phyloP scores from a whole-genome alignment of 495 filamentous ascomycete genomes.

The Hyaloscypha finlandica region DNA sequence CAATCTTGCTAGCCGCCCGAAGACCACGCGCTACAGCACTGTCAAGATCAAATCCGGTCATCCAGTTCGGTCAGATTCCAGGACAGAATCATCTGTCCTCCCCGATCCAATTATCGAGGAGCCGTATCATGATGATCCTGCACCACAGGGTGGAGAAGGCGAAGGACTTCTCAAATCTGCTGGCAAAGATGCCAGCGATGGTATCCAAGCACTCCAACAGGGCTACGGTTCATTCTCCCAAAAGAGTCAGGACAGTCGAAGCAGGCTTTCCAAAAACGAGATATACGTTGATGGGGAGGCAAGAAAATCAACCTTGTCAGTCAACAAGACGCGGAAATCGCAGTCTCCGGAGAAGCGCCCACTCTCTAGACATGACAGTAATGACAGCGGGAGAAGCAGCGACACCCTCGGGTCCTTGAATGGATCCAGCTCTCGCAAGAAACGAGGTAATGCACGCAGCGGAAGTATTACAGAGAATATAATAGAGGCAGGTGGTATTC shows the following conservation, averaged over 20 bases:
- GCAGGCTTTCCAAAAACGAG: neutral
- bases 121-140: constrained; percentile 28
- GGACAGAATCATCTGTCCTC: constrained; percentile 1
- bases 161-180: constrained; percentile 51
- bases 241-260: neutral
- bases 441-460: constrained; percentile 65
- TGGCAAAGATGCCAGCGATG: constrained; percentile 62
- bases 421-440: constrained; percentile 35
- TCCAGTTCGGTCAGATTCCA: constrained; percentile 18
- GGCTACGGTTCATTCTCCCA: constrained; percentile 59
- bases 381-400: constrained; percentile 43
- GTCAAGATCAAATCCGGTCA: constrained; percentile 86
- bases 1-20: constrained; percentile 83
- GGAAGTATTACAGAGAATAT: constrained; percentile 90
- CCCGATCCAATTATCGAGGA: constrained; percentile 27
- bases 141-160: constrained; percentile 50
- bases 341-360: neutral
- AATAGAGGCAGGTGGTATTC: constrained; percentile 76
- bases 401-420: constrained; percentile 47
- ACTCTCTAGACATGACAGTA: constrained; percentile 29
- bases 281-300: constrained; percentile 7
- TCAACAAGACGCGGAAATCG: constrained; percentile 5
- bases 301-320: neutral
- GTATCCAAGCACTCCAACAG: constrained; percentile 63
- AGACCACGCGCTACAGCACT: constrained; percentile 77